phyloP scores from a whole-genome alignment of 2,329 filamentous ascomycete genomes.

The Beauveria brongniartii region DNA sequence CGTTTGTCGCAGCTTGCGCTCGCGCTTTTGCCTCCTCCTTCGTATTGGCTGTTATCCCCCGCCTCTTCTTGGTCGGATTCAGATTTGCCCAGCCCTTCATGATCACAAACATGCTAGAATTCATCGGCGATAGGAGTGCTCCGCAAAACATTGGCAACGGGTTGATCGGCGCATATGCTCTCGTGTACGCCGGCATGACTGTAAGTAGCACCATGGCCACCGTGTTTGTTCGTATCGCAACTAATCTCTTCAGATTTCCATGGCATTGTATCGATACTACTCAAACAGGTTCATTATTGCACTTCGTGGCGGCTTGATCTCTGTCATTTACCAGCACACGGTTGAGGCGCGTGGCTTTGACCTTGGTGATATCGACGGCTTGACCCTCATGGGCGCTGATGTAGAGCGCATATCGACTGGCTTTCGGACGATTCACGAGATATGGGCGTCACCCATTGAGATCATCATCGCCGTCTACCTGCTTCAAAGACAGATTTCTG shows the following conservation, averaged over 20 bases:
- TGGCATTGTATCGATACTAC: not conserved
- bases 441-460: constrained; percentile 34
- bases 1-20: constrained; percentile 11
- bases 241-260: not conserved
- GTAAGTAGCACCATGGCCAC: constrained; percentile 17
- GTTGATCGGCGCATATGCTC: constrained; percentile 29
- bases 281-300: not conserved
- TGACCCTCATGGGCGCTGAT: constrained; percentile 37
- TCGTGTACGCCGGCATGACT: constrained; percentile 34
- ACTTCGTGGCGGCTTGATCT: constrained; percentile 1
- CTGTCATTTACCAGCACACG: constrained; percentile 2
- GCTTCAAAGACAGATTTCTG: constrained; percentile 35
- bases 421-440: constrained; percentile 30
- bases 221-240: not conserved
- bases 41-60: constrained; percentile 19
- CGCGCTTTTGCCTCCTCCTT: constrained; percentile 13
- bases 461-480: constrained; percentile 37
- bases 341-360: not conserved
- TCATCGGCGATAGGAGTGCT: constrained; percentile 17
- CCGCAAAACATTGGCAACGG: constrained; percentile 20
- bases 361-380: not conserved
- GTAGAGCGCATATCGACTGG: constrained; percentile 31
- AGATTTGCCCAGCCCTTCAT: constrained; percentile 33
- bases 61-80: constrained; percentile 24
- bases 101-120: constrained; percentile 22